These are phyloP conservation scores for Auriscalpium orientale DNA, from an alignment of 768 basidiomycete species.

Conservation along the genomic window DNA sequence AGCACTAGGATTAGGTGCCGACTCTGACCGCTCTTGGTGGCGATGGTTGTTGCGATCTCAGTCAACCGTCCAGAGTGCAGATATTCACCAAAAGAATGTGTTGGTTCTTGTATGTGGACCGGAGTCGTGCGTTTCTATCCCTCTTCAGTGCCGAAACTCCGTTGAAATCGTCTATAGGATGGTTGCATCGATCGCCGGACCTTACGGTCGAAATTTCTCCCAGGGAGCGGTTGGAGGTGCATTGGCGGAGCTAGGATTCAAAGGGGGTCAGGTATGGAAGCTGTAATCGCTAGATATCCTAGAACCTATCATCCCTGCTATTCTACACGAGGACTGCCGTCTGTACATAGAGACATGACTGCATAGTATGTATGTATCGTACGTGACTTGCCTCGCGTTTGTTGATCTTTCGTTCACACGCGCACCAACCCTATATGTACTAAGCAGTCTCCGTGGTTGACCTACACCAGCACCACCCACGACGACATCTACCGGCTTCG, in stretches of 20 bases:
- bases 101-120: conserved; percentile 80
- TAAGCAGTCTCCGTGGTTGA: too few relatives aligned
- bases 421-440: too few relatives aligned
- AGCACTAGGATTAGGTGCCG: conserved; percentile 27
- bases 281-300: conserved; percentile 27
- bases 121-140: conserved; percentile 49
- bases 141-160: conserved; percentile 1
- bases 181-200: conserved; percentile 68
- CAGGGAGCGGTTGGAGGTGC: conserved; percentile 67
- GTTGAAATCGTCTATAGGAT: conserved; percentile 39
- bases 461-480: too few relatives aligned
- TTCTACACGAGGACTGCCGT: background rate
- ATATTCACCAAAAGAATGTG: conserved; percentile 23
- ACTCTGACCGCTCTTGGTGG: conserved; percentile 23
- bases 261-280: conserved; percentile 62
- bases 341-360: too few relatives aligned
- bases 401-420: too few relatives aligned
- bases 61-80: background rate
- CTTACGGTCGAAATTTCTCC: conserved; percentile 67
- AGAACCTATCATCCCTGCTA: background rate
- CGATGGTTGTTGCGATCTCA: conserved; percentile 14
- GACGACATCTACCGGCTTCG: too few relatives aligned
- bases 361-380: too few relatives aligned
- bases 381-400: too few relatives aligned
- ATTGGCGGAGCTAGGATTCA: conserved; percentile 55